These are phyloP conservation scores for Craterostigma plantagineum DNA, from an alignment of 257 asterid species.

Conservation along the genomic window DNA sequence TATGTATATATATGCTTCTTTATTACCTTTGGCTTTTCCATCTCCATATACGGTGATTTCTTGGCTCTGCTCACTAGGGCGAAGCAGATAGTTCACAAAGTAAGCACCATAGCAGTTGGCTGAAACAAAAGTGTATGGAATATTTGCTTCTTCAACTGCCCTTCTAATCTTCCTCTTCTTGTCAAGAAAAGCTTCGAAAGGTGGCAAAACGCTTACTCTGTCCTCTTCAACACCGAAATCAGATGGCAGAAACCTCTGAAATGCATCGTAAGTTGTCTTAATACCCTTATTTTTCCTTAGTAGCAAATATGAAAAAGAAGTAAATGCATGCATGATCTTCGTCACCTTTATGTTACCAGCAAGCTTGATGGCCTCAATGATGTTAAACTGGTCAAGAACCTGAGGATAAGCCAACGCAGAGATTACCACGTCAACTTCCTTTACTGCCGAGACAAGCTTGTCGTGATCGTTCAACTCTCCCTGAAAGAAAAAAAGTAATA, in stretches of 20 bases:
- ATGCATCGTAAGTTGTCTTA: no score
- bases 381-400: slow-evolving; percentile 31
- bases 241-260: slow-evolving; percentile 29
- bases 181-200: slow-evolving; percentile 22
- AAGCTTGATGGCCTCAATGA: slow-evolving; percentile 31
- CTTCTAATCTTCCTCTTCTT: slow-evolving; percentile 30
- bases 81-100: slow-evolving; percentile 29
- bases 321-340: no score
- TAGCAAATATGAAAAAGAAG: no score
- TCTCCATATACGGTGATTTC: slow-evolving; percentile 27
- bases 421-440: slow-evolving; percentile 34
- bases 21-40: slow-evolving; percentile 28
- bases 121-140: slow-evolving; percentile 34
- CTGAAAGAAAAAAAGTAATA: slow-evolving; percentile 11
- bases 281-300: no score
- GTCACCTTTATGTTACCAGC: slow-evolving; percentile 17
- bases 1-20: no score
- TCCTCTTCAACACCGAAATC: slow-evolving; percentile 45
- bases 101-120: slow-evolving; percentile 33
- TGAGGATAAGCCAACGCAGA: slow-evolving; percentile 31
- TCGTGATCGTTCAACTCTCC: slow-evolving; percentile 28
- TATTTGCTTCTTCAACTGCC: slow-evolving; percentile 29
- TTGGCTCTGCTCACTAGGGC: slow-evolving; percentile 15
- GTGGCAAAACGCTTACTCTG: slow-evolving; percentile 21
- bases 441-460: slow-evolving; percentile 20